phyloP scores from a whole-genome alignment of 2,329 filamentous ascomycete species.

The Ceratocystis harringtonii region DNA sequence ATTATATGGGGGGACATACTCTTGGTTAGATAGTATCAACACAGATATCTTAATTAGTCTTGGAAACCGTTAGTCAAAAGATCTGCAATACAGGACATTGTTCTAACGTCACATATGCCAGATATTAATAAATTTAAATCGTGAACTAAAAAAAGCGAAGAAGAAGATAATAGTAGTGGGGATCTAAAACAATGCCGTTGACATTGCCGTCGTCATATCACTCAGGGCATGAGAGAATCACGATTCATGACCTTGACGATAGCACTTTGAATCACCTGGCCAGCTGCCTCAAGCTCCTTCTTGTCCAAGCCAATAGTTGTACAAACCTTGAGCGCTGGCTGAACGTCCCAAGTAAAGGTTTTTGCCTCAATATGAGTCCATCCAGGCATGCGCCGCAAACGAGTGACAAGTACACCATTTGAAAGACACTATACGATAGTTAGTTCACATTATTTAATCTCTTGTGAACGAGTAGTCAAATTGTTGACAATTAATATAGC shows the following conservation, averaged over 20 bases:
- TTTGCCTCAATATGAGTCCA: constrained; percentile 47
- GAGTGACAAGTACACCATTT: constrained; percentile 80
- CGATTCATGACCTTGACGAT: constrained; percentile 79
- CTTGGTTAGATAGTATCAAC: too few relatives aligned
- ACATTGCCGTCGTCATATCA: background rate
- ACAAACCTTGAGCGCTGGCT: constrained; percentile 80
- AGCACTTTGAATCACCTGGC: constrained; percentile 72
- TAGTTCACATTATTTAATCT: background rate
- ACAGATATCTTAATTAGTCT: too few relatives aligned
- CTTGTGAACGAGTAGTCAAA: background rate
- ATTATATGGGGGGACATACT: too few relatives aligned
- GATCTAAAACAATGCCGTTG: background rate
- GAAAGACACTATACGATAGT: constrained; percentile 46
- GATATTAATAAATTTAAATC: too few relatives aligned
- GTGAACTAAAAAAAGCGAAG: background rate
- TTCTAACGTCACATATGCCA: too few relatives aligned
- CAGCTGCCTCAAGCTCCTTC: constrained; percentile 93
- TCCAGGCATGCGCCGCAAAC: constrained; percentile 65
- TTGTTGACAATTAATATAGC: constrained; percentile 21
- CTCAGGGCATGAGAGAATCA: constrained; percentile 22
- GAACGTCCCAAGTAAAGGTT: constrained; percentile 53
- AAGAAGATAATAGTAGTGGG: background rate
- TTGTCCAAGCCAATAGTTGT: constrained; percentile 74
- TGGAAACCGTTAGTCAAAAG: too few relatives aligned
- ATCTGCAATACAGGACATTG: too few relatives aligned